These are phyloP conservation scores for Solanum paucissectum DNA, from an alignment of 257 asterid genomes.

Conservation along the genomic window DNA sequence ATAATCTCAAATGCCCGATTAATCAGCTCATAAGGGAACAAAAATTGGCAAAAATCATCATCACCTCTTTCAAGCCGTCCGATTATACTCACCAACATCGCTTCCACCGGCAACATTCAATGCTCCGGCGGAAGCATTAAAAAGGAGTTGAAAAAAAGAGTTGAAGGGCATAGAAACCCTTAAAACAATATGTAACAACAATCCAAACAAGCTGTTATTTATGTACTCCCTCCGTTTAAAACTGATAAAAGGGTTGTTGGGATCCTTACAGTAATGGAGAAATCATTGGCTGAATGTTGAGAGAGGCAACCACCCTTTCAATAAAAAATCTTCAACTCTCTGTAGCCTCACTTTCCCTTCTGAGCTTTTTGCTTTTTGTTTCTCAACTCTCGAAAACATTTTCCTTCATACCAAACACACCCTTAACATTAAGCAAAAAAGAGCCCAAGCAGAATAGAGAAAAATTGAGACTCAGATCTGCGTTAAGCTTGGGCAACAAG, in stretches of 20 bases:
- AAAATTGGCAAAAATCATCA: not conserved
- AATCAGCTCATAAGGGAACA: not conserved
- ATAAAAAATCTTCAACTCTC: constrained; percentile 2
- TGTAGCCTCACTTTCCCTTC: not conserved
- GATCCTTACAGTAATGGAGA: not conserved
- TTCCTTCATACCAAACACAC: not conserved
- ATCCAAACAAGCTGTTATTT: not conserved
- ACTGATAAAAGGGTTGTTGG: constrained; percentile 5
- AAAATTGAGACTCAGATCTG: not conserved
- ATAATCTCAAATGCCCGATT: not conserved
- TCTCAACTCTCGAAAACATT: not conserved
- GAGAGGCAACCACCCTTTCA: constrained; percentile 49
- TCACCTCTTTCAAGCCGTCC: not conserved
- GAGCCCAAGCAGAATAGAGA: not conserved
- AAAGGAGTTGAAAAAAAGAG: not conserved
- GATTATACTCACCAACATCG: not conserved
- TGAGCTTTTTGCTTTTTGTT: not conserved
- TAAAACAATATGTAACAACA: not conserved
- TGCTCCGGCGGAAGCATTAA: not conserved
- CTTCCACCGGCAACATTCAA: not conserved
- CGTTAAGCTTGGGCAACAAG: not conserved
- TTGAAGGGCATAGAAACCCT: not conserved
- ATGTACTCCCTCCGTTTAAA: not conserved
- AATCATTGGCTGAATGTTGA: constrained; percentile 21
- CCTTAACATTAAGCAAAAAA: not conserved